A percentile compares a stretch with the other conserved stretches of the same genome.
phyloP scores from a whole-genome alignment of 306 rosid species.

The Amphicarpaea edgeworthii region DNA sequence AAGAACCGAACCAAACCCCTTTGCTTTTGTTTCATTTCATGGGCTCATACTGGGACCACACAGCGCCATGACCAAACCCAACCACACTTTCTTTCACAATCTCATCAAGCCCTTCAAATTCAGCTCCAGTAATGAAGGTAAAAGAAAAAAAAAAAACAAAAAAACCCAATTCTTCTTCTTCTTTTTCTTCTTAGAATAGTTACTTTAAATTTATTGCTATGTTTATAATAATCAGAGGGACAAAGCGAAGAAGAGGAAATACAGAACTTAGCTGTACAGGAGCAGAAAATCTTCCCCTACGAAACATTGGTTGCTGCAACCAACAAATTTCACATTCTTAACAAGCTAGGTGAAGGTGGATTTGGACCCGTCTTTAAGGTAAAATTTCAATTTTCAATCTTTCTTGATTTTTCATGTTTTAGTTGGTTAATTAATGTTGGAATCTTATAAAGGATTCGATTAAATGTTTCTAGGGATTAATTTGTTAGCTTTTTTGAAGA shows the following conservation, averaged over 20 bases:
- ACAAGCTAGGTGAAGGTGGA: constrained; percentile 85
- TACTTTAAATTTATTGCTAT: neutral
- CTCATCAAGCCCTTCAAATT: constrained; percentile 58
- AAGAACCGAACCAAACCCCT: no score
- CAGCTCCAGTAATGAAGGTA: constrained; percentile 55
- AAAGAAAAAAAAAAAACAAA: constrained; percentile 15
- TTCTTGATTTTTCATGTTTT: constrained; percentile 8
- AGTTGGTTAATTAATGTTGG: neutral
- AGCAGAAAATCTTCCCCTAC: constrained; percentile 62
- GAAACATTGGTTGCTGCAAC: constrained; percentile 74
- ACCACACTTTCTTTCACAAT: constrained; percentile 53
- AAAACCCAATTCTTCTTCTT: constrained; percentile 36
- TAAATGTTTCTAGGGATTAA: no score
- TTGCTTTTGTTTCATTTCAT: constrained; percentile 27
- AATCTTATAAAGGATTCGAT: neutral
- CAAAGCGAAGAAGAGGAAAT: constrained; percentile 64
- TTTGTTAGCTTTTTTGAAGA: no score
- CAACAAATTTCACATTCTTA: constrained; percentile 52
- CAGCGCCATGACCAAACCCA: constrained; percentile 63
- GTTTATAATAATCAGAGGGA: constrained; percentile 46
- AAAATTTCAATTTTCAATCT: neutral
- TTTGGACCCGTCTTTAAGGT: constrained; percentile 91
- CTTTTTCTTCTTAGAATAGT: neutral
- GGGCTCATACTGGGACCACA: constrained; percentile 45
- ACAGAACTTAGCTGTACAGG: constrained; percentile 70